These are phyloP conservation scores for Hyphopichia burtonii DNA, from an alignment of 1,139 yeast genomes.

Conservation along the genomic window DNA sequence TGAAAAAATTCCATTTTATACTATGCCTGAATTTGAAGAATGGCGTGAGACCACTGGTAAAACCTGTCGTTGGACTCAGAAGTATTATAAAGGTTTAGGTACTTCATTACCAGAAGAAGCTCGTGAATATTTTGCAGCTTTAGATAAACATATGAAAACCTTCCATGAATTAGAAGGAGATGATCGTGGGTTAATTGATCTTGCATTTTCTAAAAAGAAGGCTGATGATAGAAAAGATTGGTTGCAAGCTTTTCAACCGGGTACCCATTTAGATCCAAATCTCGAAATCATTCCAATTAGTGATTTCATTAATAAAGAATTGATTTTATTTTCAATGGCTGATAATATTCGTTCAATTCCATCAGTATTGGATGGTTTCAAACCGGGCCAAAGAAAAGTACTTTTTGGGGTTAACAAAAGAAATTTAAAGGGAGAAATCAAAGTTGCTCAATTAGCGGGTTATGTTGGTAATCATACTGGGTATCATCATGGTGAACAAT, in stretches of 20 bases:
- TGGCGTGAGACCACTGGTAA: constrained; percentile 90
- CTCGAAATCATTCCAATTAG: constrained; percentile 79
- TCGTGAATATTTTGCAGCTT: constrained; percentile 82
- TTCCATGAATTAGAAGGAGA: constrained; percentile 82
- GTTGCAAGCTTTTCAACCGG: constrained; percentile 87
- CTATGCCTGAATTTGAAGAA: constrained; percentile 92
- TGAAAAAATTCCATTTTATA: constrained; percentile 72
- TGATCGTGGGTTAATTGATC: constrained; percentile 79
- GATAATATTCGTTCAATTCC: constrained; percentile 97
- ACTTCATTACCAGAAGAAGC: constrained; percentile 82
- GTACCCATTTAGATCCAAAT: constrained; percentile 88
- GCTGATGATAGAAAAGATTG: constrained; percentile 98
- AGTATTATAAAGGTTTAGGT: constrained; percentile 98
- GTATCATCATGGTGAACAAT: constrained; percentile 93
- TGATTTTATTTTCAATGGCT: constrained; percentile 93
- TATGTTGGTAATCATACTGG: constrained; percentile 88
- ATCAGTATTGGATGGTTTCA: constrained; percentile 89
- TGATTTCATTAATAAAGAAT: constrained; percentile 92
- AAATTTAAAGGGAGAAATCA: constrained; percentile 73
- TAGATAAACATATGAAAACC: constrained; percentile 81
- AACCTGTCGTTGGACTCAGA: constrained; percentile 81
- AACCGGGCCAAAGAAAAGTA: constrained; percentile 97
- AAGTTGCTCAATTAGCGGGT: constrained; percentile 90
- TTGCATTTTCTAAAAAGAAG: constrained; percentile 92
- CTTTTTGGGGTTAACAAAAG: constrained; percentile 85